These are phyloP conservation scores for Mollisiaceae sp. DNA, from an alignment of 2,329 filamentous ascomycete species.

Conservation along the genomic window DNA sequence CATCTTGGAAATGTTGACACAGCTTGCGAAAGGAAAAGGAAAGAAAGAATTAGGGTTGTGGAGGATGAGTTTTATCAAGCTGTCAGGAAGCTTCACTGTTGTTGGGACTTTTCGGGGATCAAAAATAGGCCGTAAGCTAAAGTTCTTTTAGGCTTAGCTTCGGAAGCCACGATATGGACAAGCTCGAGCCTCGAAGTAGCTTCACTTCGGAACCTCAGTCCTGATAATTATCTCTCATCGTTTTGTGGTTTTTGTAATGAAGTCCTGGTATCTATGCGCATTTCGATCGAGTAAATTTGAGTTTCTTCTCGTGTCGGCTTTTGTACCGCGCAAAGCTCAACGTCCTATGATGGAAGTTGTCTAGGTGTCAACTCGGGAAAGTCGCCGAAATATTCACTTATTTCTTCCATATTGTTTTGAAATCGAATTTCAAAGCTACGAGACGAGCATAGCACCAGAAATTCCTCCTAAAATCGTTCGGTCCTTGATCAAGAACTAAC, in stretches of 20 bases:
- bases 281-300: neutral
- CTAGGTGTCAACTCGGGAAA: neutral
- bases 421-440: neutral
- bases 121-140: neutral
- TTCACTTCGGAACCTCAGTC: neutral
- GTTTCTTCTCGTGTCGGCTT: neutral
- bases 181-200: neutral
- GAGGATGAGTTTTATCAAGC: conserved; percentile 11
- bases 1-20: conserved; percentile 39
- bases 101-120: neutral
- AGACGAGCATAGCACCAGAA: neutral
- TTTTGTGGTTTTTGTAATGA: neutral
- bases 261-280: neutral
- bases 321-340: neutral
- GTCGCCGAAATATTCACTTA: neutral
- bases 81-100: neutral
- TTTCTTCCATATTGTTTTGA: neutral
- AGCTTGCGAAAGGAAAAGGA: conserved; percentile 25
- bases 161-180: neutral
- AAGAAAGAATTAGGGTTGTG: conserved; percentile 23
- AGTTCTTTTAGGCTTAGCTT: neutral
- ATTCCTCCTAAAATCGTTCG: neutral
- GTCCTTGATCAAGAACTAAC: too few relatives aligned
- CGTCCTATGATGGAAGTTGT: neutral
- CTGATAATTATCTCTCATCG: neutral